Percentiles rank a stretch among this genome's conserved stretches.
Conservation (phyloP, 2,329 filamentous ascomycete genomes). For the Rutstroemia sp. region DNA sequence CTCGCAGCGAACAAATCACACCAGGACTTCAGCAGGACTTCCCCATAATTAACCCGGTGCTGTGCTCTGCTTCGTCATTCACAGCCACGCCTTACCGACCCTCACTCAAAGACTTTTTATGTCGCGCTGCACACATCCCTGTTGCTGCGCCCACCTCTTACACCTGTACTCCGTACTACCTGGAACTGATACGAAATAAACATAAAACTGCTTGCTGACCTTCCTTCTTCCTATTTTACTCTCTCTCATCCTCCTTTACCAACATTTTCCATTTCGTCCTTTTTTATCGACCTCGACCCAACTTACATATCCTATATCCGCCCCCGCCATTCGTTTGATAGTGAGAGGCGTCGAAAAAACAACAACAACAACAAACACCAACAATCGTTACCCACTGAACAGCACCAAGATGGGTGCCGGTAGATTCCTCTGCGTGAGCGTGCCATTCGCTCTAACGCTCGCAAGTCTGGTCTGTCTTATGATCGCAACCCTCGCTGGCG, state of each 20-base stretch:
- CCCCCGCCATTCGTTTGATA: not conserved
- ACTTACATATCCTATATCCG: not conserved
- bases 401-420: slow-evolving; percentile 56
- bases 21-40: not conserved
- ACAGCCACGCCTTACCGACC: not conserved
- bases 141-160: not conserved
- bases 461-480: slow-evolving; percentile 65
- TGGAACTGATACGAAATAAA: not conserved
- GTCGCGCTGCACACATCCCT: not conserved
- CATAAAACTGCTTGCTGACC: not conserved
- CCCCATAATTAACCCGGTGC: not conserved
- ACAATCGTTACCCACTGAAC: not conserved
- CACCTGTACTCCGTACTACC: not conserved
- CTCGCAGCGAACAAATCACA: too few species aligned
- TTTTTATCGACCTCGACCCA: not conserved
- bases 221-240: not conserved
- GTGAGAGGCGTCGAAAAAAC: not conserved
- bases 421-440: slow-evolving; percentile 76
- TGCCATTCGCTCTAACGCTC: slow-evolving; percentile 77
- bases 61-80: not conserved
- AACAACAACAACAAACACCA: slow-evolving; percentile 12
- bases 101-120: not conserved
- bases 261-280: not conserved
- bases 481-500: slow-evolving; percentile 47
- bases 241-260: not conserved